Base-by-base conservation (phyloP, 2,329 filamentous ascomycete species). In the Claviceps humidiphila region DNA sequence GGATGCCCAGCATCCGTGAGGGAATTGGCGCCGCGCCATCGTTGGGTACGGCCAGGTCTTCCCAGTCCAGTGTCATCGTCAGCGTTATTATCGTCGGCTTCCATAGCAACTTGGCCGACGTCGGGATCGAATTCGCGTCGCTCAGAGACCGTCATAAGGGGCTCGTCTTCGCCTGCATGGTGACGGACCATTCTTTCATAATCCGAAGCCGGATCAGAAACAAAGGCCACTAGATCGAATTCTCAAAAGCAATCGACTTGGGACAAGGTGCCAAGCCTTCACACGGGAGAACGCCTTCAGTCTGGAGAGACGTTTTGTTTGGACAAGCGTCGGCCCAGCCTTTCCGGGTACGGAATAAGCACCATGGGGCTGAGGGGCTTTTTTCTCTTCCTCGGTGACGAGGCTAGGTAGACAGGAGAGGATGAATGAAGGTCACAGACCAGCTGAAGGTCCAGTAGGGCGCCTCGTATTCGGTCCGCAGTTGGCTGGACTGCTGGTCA, bases 61-160 rank as follows among this genome's bases (percentile, higher is more conserved):
- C n/a, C 8, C 26, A 34, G 17, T 17, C 14, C 42, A 43, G 53
- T 46, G 55, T 50, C 20, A 38, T 42, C 14, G 5, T 4, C n/a
- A 11, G 14, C 17, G 47, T 51, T 54, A 39, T 50, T 51, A 56
- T 55, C 58, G 54, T 57, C 55, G 58, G 57, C 60, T 56, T 34
- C 26, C 44, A 46, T 46, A 4, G 17, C 17, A 3, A 43, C 4
- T 11, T 22, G 14, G 56, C 55, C 58, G 54, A 58, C 54, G 59
- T 58, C 60, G 57, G 58, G 55, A 49, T 57, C 52, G 50, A 60
- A 57, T 50, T 67, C 60, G 57, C 59, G 61, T 55, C 61, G 62
- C 50, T 68, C 63, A 54, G 60, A 55, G 53, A 64, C 63, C 44
- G 63, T 64, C 67, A 72, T 67, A 59, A 71, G 66, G 54, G 68